These are phyloP conservation scores for Glycine soja DNA, from an alignment of 306 rosid species.

Conservation along the genomic window DNA sequence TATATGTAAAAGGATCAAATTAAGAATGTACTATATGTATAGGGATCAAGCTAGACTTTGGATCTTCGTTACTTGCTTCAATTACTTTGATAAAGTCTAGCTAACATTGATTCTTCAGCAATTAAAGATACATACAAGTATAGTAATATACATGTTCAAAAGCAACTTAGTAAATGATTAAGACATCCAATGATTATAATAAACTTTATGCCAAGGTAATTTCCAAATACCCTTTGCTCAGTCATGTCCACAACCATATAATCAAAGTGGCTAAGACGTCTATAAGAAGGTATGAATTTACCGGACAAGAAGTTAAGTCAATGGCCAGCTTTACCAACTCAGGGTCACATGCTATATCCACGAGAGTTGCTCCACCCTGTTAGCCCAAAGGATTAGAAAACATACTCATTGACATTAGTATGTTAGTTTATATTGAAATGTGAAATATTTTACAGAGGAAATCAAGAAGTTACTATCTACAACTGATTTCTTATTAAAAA, in stretches of 20 bases:
- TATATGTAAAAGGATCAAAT: no score
- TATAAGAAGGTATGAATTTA: conserved; percentile 39
- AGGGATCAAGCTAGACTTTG: neutral
- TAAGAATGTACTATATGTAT: no score
- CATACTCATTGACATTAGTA: conserved; percentile 11
- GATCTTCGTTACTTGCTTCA: neutral
- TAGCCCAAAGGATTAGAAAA: conserved; percentile 11
- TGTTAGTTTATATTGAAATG: conserved; percentile 1
- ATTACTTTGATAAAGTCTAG: neutral
- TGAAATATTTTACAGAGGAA: conserved; percentile 21
- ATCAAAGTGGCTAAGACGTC: conserved; percentile 14
- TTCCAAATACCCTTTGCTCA: neutral
- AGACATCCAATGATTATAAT: neutral
- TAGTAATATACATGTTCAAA: neutral
- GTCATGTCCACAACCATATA: neutral
- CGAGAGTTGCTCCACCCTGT: conserved; percentile 97
- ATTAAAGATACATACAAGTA: neutral
- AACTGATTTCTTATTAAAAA: neutral
- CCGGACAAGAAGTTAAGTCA: conserved; percentile 88
- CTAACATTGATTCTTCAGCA: neutral
- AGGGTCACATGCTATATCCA: conserved; percentile 96
- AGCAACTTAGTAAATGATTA: no score
- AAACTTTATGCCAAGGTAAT: neutral
- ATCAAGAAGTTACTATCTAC: neutral
- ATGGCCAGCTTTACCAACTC: conserved; percentile 89